These are phyloP conservation scores for Neurospora sp. DNA, from an alignment of 495 filamentous ascomycete genomes.

Conservation along the genomic window DNA sequence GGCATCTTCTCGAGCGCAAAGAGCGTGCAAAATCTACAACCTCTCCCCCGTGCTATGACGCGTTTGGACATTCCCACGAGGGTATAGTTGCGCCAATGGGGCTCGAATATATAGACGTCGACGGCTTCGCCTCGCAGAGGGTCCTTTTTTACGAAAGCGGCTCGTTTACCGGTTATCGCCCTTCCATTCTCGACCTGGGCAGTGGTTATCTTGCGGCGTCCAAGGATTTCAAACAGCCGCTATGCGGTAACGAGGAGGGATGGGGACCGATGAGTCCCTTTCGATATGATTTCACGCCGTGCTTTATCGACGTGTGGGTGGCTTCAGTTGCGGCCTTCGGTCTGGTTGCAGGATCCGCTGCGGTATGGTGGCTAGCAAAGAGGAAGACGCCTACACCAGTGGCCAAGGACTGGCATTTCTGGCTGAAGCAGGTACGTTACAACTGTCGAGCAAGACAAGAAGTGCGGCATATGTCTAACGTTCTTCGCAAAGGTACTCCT, in stretches of 20 bases:
- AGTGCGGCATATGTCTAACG: background rate
- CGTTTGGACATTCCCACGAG: slow-evolving; percentile 3
- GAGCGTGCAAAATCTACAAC: background rate
- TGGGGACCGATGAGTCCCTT: slow-evolving; percentile 86
- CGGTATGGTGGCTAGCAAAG: slow-evolving; percentile 56
- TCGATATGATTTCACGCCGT: slow-evolving; percentile 90
- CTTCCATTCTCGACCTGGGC: slow-evolving; percentile 25
- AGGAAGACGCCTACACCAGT: slow-evolving; percentile 56
- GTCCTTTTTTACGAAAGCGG: slow-evolving; percentile 38
- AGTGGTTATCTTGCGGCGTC: slow-evolving; percentile 38
- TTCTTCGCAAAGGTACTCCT: slow-evolving; percentile 49
- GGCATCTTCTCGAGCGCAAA: background rate
- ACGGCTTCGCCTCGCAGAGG: slow-evolving; percentile 27
- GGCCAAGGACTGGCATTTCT: slow-evolving; percentile 90
- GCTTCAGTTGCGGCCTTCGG: slow-evolving; percentile 67
- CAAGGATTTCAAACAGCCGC: slow-evolving; percentile 43
- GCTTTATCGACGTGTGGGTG: slow-evolving; percentile 85
- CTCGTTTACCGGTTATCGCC: slow-evolving; percentile 42
- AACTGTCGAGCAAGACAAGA: background rate
- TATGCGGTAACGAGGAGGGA: slow-evolving; percentile 82
- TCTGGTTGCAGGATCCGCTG: slow-evolving; percentile 61
- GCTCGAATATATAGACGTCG: slow-evolving; percentile 9
- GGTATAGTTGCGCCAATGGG: slow-evolving; percentile 22
- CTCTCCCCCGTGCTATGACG: slow-evolving; percentile 16
- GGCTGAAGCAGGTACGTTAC: slow-evolving; percentile 68